These are phyloP conservation scores for Alternaria hordeiaustralica DNA, from an alignment of 2,329 filamentous ascomycete species.

Conservation along the genomic window DNA sequence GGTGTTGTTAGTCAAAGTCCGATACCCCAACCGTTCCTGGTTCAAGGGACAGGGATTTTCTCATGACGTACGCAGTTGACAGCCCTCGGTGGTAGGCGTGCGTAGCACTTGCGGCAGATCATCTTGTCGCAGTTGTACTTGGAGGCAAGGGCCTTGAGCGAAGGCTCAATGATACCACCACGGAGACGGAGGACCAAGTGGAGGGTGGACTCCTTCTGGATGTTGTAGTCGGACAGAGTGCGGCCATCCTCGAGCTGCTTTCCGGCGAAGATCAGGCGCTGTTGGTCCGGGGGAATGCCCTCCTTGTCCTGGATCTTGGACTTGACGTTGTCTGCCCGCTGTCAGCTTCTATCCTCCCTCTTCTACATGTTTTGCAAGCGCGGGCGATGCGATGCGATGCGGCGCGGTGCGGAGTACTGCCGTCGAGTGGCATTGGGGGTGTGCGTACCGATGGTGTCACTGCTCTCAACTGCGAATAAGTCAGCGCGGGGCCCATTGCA, in stretches of 20 bases:
- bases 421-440: conserved; percentile 18
- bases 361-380: conserved; percentile 4
- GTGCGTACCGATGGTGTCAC: conserved; percentile 78
- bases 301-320: conserved; percentile 99
- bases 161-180: conserved; percentile 97
- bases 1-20: conserved; percentile 23
- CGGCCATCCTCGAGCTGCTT: conserved; percentile 99
- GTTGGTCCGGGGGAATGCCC: conserved; percentile 96
- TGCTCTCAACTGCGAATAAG: conserved; percentile 72
- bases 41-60: background rate
- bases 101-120: conserved; percentile 99
- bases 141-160: conserved; percentile 95
- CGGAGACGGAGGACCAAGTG: conserved; percentile 98
- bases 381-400: conserved; percentile 17
- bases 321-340: conserved; percentile 87
- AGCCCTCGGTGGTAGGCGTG: conserved; percentile 93
- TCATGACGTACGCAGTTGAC: conserved; percentile 79
- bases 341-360: conserved; percentile 24
- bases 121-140: conserved; percentile 99
- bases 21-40: too few species aligned
- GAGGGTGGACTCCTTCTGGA: conserved; percentile 99
- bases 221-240: conserved; percentile 98
- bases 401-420: conserved; percentile 17
- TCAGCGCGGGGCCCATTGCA: background rate
- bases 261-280: conserved; percentile 98